Conservation (phyloP, 2,329 filamentous ascomycete species). For the Fusarium bulbicola region DNA sequence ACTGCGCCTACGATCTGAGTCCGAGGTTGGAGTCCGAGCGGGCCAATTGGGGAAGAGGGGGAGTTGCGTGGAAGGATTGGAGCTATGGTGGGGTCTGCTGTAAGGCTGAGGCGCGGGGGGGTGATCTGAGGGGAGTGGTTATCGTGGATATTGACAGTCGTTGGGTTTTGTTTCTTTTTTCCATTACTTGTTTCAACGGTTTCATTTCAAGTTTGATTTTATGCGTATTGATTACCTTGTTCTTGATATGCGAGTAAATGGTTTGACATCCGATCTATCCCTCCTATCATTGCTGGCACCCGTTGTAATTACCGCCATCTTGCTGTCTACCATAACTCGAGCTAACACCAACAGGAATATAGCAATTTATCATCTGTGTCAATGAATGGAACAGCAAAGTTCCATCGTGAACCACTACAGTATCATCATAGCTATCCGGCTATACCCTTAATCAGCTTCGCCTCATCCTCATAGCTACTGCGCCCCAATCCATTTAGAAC, state of each 20-base stretch:
- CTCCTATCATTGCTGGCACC: too few relatives aligned
- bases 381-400: not conserved
- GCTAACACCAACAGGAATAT: too few relatives aligned
- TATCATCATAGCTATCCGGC: not conserved
- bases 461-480: slow-evolving; percentile 1
- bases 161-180: not conserved
- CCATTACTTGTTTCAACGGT: rapidly evolving
- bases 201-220: not conserved
- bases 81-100: not conserved
- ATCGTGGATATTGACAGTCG: not conserved
- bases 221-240: too few relatives aligned
- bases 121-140: not conserved
- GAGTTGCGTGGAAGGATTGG: not conserved
- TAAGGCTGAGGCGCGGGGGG: slow-evolving; percentile 16
- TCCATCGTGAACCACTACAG: not conserved
- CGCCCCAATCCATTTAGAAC: not conserved
- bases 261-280: not conserved
- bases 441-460: not conserved
- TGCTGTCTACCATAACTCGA: not conserved
- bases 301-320: too few relatives aligned
- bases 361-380: rapidly evolving
- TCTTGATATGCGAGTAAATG: rapidly evolving
- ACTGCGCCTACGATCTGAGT: slow-evolving; percentile 10
- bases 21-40: slow-evolving; percentile 32
- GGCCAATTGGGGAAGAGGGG: slow-evolving; percentile 22